Base-by-base conservation (phyloP, 1,284 basidiomycete genomes). In the Lentinula novae-zelandiae region DNA sequence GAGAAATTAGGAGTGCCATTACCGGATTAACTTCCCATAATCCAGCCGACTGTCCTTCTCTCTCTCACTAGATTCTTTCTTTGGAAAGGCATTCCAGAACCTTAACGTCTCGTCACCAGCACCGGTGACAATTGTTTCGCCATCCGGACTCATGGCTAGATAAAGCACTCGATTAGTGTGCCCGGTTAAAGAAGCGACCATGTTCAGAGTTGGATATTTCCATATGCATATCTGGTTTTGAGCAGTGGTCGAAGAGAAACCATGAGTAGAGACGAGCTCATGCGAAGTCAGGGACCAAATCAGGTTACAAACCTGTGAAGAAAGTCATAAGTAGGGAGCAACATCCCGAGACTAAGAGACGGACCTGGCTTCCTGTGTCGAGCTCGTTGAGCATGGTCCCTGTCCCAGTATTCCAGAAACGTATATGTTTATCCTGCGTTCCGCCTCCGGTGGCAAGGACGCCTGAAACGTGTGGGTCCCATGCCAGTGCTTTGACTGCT, bases 151-250 rank as follows among this genome's bases (percentile, higher is more conserved):
- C 95, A 97, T 96, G 3, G 96, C 95, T 27, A 98, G 87, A 72
- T 98, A 98, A 39, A 98, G 79, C 33, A 99, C 96, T 64, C 94
- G 90, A 69, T 91, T 93, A 0, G 95, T 95, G 73, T 99, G 96
- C 4, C 97, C 97, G 0, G 93, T 93, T 12, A 99, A 80, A 4
- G 94, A 95, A 0, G 96, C 96, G 7, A 98, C 93, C 83, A 95
- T 95, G 62, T 91, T 88, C 73, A 96, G 82, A 8, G 88, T 89
- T 0, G 96, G 97, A 74, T 98, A 98, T 70, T 92, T 91, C 96
- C 96, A 99, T 66, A 99, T 93, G 70, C 95, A 96, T 60, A 99
- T 96, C 74, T 99, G 96, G 75, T 99, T 98, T 73, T 98, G 95
- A 5, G 96, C 88, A 0, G 92, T 88, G 2, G 93, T 95, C 5